A percentile compares a stretch with the other conserved stretches of the same genome.
These are phyloP conservation scores for Neurospora cerealis DNA, from an alignment of 495 filamentous ascomycete genomes.

Conservation along the genomic window DNA sequence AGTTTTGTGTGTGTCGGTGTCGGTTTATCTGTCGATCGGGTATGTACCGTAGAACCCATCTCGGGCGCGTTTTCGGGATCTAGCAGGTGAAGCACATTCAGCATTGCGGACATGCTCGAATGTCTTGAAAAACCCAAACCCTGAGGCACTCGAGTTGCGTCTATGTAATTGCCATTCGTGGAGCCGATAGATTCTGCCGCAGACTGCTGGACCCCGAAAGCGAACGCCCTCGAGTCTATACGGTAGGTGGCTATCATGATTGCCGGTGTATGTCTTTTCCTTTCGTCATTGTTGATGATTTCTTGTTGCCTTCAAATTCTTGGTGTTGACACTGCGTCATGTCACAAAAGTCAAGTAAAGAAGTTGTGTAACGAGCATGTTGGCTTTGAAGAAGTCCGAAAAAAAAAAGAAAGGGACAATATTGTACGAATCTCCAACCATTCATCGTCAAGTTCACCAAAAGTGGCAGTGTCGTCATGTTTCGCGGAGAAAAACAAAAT, in stretches of 20 bases:
- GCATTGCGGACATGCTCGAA: not conserved
- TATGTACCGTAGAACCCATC: not conserved
- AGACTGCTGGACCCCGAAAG: not conserved
- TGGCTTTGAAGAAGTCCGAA: not conserved
- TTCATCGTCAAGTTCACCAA: no score
- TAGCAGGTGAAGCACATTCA: not conserved
- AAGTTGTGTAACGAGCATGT: not conserved
- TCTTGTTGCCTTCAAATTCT: not conserved
- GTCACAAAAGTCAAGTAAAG: not conserved
- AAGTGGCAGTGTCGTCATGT: not conserved
- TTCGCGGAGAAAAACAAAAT: not conserved
- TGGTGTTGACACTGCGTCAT: not conserved
- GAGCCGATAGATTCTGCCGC: not conserved
- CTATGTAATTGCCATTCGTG: not conserved
- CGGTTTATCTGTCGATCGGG: not conserved
- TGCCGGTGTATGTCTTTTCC: not conserved
- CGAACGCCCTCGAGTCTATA: not conserved
- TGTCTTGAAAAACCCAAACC: no score
- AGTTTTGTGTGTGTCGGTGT: not conserved
- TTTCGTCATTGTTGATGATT: not conserved
- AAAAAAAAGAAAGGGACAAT: not conserved
- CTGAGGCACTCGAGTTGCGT: not conserved
- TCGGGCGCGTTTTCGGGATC: not conserved
- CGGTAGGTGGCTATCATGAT: not conserved
- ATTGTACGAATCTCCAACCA: no score